Evolutionary conservation across 306 rosid genomes (phyloP), one percentile per base, ranked within the genome.

Genomic region (Medicago lupulina): DNA sequence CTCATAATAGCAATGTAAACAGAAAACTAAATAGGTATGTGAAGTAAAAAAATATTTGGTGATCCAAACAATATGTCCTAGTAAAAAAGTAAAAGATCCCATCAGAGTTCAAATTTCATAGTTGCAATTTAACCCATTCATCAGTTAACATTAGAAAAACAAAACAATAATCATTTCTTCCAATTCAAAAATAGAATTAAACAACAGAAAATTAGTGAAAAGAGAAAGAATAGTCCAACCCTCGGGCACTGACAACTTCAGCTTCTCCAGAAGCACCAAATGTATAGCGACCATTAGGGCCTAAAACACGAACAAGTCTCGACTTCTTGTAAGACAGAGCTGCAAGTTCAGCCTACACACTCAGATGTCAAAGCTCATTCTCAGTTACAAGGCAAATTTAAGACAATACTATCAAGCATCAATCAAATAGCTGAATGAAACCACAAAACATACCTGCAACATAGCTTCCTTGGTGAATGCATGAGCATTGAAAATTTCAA

Each of bases 401-500:
- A 72, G 50, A 72, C 14, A 53, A 71, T 2, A 54, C 36, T 31
- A 2, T 70, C 10, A 69, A 6, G 23, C 44, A 71, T 71, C 34
- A 71, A 71, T n/a, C 64, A 54, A 53, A 78, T 6, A 61, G 39
- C 68, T 54, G 31, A 64, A 78, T 16, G 1, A 66, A 55, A 46
- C 28, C 43, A 49, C 47, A 67, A 17, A 31, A 38, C 16, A 64
- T 46, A 95, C 99, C 96, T 95, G 98, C 9, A 95, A 80, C 79
- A 87, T 92, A 4, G 89, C 98, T 85, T 95, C 98, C 80, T 88
- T 95, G 13, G 97, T 89, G 76, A 54, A 85, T 58, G 98, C 97
- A 85, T 90, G 99, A 60, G 92, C 96, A 85, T 90, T 92, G 82
- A 95, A 95, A 72, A 95, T 95, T 93, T 92, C 99, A 41, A 92